Evolutionary conservation across 257 asterid species (phyloP).

Genomic region (Solanum piurae): DNA sequence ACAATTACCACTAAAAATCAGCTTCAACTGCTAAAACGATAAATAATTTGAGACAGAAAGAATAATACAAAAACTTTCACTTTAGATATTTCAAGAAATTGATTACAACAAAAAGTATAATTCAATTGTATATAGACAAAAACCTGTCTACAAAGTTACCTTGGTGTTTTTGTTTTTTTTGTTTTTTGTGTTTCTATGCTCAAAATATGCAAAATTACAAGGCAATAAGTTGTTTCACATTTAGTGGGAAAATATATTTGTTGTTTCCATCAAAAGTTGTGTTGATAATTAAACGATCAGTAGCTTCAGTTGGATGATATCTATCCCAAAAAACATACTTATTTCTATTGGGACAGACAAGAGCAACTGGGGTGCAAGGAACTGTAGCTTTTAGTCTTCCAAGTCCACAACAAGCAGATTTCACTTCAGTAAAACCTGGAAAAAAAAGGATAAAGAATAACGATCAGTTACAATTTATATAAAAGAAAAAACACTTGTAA

Average conservation of each 20-base stretch:
- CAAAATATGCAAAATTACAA: neutral
- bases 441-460: neutral
- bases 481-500: neutral
- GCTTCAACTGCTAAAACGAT: too few species aligned
- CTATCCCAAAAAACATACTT: conserved; percentile 68
- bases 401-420: conserved; percentile 73
- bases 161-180: too few species aligned
- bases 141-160: neutral
- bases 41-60: neutral
- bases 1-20: too few species aligned
- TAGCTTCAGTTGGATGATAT: conserved; percentile 70
- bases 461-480: neutral
- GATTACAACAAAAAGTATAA: neutral
- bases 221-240: conserved; percentile 40
- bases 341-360: conserved; percentile 39
- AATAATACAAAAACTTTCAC: neutral
- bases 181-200: neutral
- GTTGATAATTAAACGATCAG: conserved; percentile 31
- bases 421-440: conserved; percentile 53
- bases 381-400: conserved; percentile 52
- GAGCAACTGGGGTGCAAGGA: conserved; percentile 61
- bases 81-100: neutral
- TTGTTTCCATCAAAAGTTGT: conserved; percentile 20
- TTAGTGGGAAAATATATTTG: conserved; percentile 31
- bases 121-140: neutral